Conservation (phyloP, 805 yeast genomes). For the Debaryomyces tyrocola region DNA sequence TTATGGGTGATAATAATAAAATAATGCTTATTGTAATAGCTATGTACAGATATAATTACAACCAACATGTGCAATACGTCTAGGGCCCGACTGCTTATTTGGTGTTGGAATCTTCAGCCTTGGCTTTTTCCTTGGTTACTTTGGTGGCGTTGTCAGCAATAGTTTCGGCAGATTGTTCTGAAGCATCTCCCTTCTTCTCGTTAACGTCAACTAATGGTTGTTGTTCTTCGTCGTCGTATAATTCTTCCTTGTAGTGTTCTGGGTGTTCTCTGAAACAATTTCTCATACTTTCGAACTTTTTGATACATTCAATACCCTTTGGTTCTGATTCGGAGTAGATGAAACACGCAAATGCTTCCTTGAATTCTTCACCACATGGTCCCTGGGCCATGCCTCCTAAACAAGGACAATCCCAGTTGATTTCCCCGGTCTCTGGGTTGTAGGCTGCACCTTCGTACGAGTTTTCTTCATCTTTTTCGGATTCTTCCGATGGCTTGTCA, state of each 20-base stretch:
- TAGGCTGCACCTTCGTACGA: constrained; percentile 65
- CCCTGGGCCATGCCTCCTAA: constrained; percentile 99
- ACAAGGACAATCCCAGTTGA: constrained; percentile 99
- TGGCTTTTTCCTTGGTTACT: neutral
- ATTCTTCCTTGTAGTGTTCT: constrained; percentile 89
- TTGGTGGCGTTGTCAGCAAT: constrained; percentile 3
- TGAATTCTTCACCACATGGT: constrained; percentile 74
- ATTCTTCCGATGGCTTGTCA: neutral
- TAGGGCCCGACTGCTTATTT: too few relatives aligned
- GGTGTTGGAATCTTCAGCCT: neutral
- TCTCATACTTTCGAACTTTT: constrained; percentile 89
- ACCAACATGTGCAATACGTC: too few relatives aligned
- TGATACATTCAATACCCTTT: constrained; percentile 93
- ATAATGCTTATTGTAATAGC: neutral
- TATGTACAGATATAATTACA: too few relatives aligned
- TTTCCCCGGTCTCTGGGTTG: constrained; percentile 96
- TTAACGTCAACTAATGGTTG: constrained; percentile 1
- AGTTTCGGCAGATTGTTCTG: neutral
- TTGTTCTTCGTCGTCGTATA: constrained; percentile 62
- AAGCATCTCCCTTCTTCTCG: neutral
- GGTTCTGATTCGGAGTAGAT: constrained; percentile 93
- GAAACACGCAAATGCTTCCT: constrained; percentile 89
- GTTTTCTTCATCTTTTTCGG: constrained; percentile 17
- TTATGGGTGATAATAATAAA: neutral
- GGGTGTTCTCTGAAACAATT: constrained; percentile 90